Evolutionary conservation across 805 yeast species (phyloP).

Genomic region (Saccharomyces jurei): DNA sequence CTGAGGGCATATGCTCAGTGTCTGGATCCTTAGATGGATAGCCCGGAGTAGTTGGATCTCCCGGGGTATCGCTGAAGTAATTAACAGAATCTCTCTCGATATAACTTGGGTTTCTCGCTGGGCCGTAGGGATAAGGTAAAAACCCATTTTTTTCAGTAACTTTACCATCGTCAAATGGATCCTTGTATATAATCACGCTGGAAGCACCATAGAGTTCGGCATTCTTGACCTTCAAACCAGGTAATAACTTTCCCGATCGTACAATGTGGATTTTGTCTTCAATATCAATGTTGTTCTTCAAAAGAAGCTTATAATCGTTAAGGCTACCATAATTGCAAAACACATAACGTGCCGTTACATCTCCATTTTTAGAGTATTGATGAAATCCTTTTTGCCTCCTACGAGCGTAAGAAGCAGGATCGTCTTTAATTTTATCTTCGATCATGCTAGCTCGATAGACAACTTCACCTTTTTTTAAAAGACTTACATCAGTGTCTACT

Average conservation of each 20-base stretch:
- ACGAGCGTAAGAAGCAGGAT: slow-evolving; percentile 33
- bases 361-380: slow-evolving; percentile 59
- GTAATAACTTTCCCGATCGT: slow-evolving; percentile 41
- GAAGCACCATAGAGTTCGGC: slow-evolving; percentile 57
- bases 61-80: slow-evolving; percentile 52
- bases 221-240: slow-evolving; percentile 51
- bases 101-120: slow-evolving; percentile 54
- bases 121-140: slow-evolving; percentile 53
- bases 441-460: slow-evolving; percentile 42
- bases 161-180: slow-evolving; percentile 46
- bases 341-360: slow-evolving; percentile 46
- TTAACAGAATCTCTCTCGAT: slow-evolving; percentile 57
- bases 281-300: slow-evolving; percentile 35
- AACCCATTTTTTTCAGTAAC: slow-evolving; percentile 49
- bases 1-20: slow-evolving; percentile 35
- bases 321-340: slow-evolving; percentile 53
- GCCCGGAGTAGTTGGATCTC: slow-evolving; percentile 76
- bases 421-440: slow-evolving; percentile 45
- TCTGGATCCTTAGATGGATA: slow-evolving; percentile 43
- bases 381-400: slow-evolving; percentile 44
- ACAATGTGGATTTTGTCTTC: slow-evolving; percentile 52
- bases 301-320: slow-evolving; percentile 44
- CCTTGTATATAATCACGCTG: slow-evolving; percentile 43
- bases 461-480: slow-evolving; percentile 29
- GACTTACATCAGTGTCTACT: slow-evolving; percentile 35